Conservation (phyloP, 169 alveolate genomes). For the Plasmodium vivax region DNA sequence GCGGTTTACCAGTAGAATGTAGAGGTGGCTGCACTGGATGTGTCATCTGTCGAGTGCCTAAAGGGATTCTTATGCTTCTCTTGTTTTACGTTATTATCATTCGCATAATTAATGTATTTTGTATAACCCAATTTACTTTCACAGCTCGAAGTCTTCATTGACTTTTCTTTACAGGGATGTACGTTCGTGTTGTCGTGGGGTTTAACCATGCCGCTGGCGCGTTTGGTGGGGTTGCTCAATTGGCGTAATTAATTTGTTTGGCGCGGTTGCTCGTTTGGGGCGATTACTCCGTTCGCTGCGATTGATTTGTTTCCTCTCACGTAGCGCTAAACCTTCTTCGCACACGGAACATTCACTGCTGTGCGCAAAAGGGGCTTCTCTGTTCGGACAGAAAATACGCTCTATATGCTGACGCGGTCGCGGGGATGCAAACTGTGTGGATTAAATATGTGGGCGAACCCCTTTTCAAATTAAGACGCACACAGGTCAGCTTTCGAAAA, state of each 20-base stretch:
- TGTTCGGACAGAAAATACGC: background rate
- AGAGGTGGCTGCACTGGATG: background rate
- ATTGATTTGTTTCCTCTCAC: background rate
- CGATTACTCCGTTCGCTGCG: background rate
- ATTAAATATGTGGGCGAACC: background rate
- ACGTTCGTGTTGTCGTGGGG: slow-evolving; percentile 1
- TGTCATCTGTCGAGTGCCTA: slow-evolving; percentile 38
- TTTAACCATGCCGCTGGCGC: slow-evolving; percentile 42
- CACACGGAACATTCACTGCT: background rate
- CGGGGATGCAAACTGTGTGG: background rate
- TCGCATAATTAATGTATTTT: slow-evolving; percentile 53
- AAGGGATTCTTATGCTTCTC: slow-evolving; percentile 23
- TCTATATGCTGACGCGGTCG: background rate
- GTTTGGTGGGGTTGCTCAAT: background rate
- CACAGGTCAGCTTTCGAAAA: background rate
- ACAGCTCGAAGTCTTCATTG: slow-evolving; percentile 70
- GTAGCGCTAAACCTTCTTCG: background rate
- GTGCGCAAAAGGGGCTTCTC: background rate
- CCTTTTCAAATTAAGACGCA: background rate
- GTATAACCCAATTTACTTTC: slow-evolving; percentile 30
- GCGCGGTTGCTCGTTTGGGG: background rate
- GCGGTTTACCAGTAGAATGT: background rate
- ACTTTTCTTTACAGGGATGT: slow-evolving; percentile 31
- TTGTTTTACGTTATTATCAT: slow-evolving; percentile 17
- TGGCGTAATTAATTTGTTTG: background rate